Evolutionary conservation across 2,329 filamentous ascomycete species (phyloP).

Genomic region (Ophiocordyceps camponoti-saundersi): DNA sequence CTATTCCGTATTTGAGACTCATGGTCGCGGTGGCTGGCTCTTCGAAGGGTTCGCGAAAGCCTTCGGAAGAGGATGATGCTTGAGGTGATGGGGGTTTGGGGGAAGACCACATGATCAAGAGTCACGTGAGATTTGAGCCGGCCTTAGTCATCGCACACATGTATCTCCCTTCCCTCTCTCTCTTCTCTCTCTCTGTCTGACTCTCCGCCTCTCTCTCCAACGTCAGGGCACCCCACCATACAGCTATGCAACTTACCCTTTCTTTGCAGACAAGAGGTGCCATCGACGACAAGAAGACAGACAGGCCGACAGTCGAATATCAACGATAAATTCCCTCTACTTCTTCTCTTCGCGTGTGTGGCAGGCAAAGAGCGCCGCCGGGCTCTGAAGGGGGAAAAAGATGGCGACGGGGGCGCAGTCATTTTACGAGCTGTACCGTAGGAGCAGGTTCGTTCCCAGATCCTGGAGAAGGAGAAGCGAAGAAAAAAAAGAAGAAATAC

Average conservation of each 20-base stretch:
- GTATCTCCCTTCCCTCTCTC: too few species aligned
- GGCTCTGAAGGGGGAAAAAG: constrained; percentile 1
- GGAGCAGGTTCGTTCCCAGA: constrained; percentile 63
- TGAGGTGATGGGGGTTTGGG: neutral
- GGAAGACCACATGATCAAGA: too few species aligned
- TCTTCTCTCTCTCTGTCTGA: too few species aligned
- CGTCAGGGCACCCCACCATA: neutral
- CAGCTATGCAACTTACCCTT: too few species aligned
- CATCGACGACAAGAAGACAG: too few species aligned
- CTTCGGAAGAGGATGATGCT: neutral
- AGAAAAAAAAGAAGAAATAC: neutral
- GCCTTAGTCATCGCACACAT: neutral
- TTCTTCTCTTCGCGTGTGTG: neutral
- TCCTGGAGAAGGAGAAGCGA: neutral
- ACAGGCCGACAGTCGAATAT: too few species aligned
- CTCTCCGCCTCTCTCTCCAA: neutral
- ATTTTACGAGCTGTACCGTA: constrained; percentile 91
- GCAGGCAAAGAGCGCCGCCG: neutral
- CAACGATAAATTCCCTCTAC: too few species aligned
- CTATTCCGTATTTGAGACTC: constrained; percentile 56
- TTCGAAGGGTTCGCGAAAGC: constrained; percentile 1
- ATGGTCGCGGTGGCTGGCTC: constrained; percentile 26
- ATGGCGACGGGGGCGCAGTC: constrained; percentile 37
- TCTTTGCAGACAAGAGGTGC: too few species aligned
- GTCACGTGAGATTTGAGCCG: neutral